Base-by-base conservation (phyloP, 2,329 filamentous ascomycete genomes). In the Trichophyton mentagrophytes region DNA sequence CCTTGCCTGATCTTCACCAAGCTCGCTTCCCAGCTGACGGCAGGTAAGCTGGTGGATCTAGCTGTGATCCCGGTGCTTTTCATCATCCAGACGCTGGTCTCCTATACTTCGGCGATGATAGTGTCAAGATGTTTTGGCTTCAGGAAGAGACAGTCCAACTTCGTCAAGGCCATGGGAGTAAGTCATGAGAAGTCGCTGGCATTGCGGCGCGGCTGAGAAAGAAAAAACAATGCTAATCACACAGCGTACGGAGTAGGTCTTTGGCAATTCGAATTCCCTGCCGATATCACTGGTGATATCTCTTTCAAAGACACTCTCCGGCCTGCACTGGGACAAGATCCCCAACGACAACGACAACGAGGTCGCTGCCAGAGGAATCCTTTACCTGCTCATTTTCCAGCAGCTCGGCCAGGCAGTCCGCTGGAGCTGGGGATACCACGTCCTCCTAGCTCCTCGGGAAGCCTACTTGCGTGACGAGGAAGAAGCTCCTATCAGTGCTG, bases 1-100 rank as follows among this genome's bases (percentile, higher is more conserved):
- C 93, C 93, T 65, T 97, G 93, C 73, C 84, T 99, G 65, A 95
- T 99, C 73, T 99, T 97, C 74, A 96, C 89, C 15, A 99, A 99
- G 75, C 82, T 99, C 44, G 93, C 91, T 5, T 95, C 90, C 1
- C 92, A 99, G 74, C 82, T 99, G 62, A 96, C 88, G 53, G 88
- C 90, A 60, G 87, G 93, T 64, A 96, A 96, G 74, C 82, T 99
- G 58, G 80, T 84, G 64, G 93, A 97, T 61, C 82, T 99, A 44
- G 90, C 88, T 66, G 87, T 99, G 65, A 99, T 99, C 62, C 93
- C 93, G n/a, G 76, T 90, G 66, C 96, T 99, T 71, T 97, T 97
- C 74, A 69, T 90, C 62, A 80, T 93, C 33, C 92, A 96, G 76
- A 96, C 90, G 0, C 67, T 87, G 7, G 85, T 97, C 30, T 97